Conservation (phyloP, 2,329 filamentous ascomycete species). For the Xylogone sp. region DNA sequence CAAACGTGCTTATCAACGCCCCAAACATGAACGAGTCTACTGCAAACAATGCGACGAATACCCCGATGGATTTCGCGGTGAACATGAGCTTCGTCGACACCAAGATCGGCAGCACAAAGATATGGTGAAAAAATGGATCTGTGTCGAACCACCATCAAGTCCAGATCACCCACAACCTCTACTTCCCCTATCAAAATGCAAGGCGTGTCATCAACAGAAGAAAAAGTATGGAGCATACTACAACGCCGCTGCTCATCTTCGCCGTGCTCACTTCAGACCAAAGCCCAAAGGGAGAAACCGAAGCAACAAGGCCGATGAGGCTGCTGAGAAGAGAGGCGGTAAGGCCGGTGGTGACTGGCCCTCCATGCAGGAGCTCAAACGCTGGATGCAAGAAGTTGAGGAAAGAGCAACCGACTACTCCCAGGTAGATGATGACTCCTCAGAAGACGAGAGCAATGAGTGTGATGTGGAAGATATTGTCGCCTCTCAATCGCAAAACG, state of each 20-base stretch:
- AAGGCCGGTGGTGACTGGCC: conserved; percentile 53
- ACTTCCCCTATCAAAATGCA: conserved; percentile 73
- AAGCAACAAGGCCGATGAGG: conserved; percentile 25
- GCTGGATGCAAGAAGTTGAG: conserved; percentile 54
- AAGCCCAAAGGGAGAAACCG: conserved; percentile 43
- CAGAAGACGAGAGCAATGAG: conserved; percentile 30
- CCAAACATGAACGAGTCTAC: conserved; percentile 54
- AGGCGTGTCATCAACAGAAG: conserved; percentile 73
- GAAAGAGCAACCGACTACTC: conserved; percentile 28
- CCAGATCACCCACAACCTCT: conserved; percentile 45
- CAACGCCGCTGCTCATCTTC: conserved; percentile 87
- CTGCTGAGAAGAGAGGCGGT: conserved; percentile 47
- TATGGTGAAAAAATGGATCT: conserved; percentile 53
- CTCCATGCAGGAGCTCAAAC: conserved; percentile 52
- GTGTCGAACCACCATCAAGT: conserved; percentile 47
- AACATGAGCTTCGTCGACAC: conserved; percentile 78
- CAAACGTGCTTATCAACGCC: conserved; percentile 29
- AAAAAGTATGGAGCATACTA: conserved; percentile 92
- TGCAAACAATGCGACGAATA: conserved; percentile 78
- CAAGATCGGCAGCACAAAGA: conserved; percentile 61
- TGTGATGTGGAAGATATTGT: conserved; percentile 21
- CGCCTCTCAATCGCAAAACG: conserved; percentile 9
- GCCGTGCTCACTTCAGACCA: conserved; percentile 81
- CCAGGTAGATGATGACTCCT: conserved; percentile 29
- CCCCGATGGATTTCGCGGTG: conserved; percentile 83